Percentiles rank a stretch among this genome's conserved stretches.
These are phyloP conservation scores for Aquanectria penicillioides DNA, from an alignment of 2,329 filamentous ascomycete species.

Conservation along the genomic window DNA sequence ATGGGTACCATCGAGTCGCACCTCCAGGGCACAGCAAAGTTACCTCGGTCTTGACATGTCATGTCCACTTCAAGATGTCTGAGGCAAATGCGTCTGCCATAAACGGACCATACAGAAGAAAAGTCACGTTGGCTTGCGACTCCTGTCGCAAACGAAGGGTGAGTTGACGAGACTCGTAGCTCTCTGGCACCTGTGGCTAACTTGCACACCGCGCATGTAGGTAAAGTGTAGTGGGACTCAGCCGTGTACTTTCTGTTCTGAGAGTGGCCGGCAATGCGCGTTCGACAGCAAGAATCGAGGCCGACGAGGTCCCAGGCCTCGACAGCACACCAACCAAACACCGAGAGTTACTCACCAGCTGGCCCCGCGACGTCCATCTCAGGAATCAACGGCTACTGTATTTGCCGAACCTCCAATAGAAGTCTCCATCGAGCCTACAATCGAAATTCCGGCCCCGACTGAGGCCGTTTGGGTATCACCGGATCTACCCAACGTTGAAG, in stretches of 20 bases:
- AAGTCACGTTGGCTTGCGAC: constrained; percentile 24
- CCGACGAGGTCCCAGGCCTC: constrained; percentile 5
- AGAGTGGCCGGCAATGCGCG: not conserved
- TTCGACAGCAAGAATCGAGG: constrained; percentile 15
- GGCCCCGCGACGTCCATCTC: not conserved
- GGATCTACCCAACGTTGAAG: not conserved
- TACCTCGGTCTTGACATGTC: not conserved
- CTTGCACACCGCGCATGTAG: not conserved
- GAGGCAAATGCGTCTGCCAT: constrained; percentile 8
- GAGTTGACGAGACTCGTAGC: not conserved
- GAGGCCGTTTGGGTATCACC: not conserved
- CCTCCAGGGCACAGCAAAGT: not conserved
- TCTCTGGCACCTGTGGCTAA: too few species aligned
- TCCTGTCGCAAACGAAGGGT: constrained; percentile 22
- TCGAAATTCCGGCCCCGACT: not conserved
- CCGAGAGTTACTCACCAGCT: not conserved
- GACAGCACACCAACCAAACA: not conserved
- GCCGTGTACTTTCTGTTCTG: constrained; percentile 11
- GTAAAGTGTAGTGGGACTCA: constrained; percentile 18
- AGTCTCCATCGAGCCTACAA: not conserved
- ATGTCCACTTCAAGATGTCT: constrained; percentile 7
- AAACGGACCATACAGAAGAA: constrained; percentile 14
- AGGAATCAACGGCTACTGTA: not conserved
- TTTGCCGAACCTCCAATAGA: not conserved
- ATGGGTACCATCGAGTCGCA: not conserved